Conservation (phyloP, 31 red algal species). For the Odonthalia washingtoniensis region DNA sequence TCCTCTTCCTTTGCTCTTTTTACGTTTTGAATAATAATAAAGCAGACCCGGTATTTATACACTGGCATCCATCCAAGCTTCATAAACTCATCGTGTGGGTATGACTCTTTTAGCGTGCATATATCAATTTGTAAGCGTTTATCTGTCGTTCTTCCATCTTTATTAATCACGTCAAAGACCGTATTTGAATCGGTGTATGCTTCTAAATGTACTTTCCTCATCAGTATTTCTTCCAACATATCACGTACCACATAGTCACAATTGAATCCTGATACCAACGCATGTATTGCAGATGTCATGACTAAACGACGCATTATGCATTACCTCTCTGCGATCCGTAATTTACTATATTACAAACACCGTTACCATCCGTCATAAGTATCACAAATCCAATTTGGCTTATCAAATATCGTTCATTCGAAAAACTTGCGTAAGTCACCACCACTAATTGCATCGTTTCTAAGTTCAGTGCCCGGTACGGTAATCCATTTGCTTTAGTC, state of each 20-base stretch:
- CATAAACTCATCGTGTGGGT: too few species aligned
- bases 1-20: too few species aligned
- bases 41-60: too few species aligned
- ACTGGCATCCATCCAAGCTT: too few species aligned
- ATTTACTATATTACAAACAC: slow-evolving; percentile 11
- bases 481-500: background rate
- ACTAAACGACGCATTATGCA: slow-evolving; percentile 8
- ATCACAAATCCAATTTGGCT: slow-evolving; percentile 14
- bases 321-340: slow-evolving; percentile 2
- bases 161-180: slow-evolving; percentile 16
- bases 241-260: slow-evolving; percentile 20
- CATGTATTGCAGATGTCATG: slow-evolving; percentile 32
- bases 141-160: background rate
- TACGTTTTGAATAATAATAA: too few species aligned
- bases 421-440: slow-evolving; percentile 15
- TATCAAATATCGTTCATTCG: background rate
- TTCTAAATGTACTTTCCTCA: background rate
- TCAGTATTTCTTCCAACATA: background rate
- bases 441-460: background rate
- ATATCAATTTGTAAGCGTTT: slow-evolving; percentile 5
- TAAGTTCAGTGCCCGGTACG: background rate
- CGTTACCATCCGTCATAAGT: background rate
- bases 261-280: background rate
- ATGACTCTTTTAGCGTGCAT: background rate
- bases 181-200: slow-evolving; percentile 2